phyloP scores from a whole-genome alignment of 2,329 filamentous ascomycete genomes.

The Ascochyta lentis region DNA sequence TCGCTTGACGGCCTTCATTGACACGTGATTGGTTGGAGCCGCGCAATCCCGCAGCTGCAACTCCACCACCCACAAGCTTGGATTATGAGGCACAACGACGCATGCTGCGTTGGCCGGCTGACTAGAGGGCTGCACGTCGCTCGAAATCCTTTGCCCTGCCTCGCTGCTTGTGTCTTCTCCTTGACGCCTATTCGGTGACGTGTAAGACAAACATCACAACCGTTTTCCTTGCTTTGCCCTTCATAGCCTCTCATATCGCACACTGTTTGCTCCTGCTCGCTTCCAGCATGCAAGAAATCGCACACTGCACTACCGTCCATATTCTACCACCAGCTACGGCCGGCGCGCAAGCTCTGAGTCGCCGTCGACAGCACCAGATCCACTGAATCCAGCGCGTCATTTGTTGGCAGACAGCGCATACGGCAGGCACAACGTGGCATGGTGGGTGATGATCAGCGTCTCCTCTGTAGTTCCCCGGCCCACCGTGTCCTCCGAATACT shows the following conservation, averaged over 20 bases:
- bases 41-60: slow-evolving; percentile 15
- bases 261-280: slow-evolving; percentile 40
- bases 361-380: slow-evolving; percentile 40
- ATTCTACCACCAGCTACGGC: slow-evolving; percentile 30
- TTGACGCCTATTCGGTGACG: slow-evolving; percentile 16
- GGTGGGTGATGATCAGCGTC: slow-evolving; percentile 45
- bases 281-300: slow-evolving; percentile 47
- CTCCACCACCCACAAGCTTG: slow-evolving; percentile 20
- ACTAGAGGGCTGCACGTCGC: slow-evolving; percentile 19
- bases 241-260: slow-evolving; percentile 41
- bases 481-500: slow-evolving; percentile 14
- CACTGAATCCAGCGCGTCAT: slow-evolving; percentile 42
- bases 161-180: slow-evolving; percentile 8
- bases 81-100: slow-evolving; percentile 15
- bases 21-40: slow-evolving; percentile 11
- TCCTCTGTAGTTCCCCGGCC: slow-evolving; percentile 17
- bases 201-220: slow-evolving; percentile 26
- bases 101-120: slow-evolving; percentile 15
- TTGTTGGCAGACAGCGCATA: slow-evolving; percentile 30
- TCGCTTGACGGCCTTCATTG: slow-evolving; percentile 18
- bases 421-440: slow-evolving; percentile 42
- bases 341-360: slow-evolving; percentile 26
- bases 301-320: slow-evolving; percentile 38
- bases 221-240: slow-evolving; percentile 35
- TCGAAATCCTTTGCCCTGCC: slow-evolving; percentile 14